Evolutionary conservation across 768 basidiomycete species (phyloP).

Genomic region (Lactarius vividus): DNA sequence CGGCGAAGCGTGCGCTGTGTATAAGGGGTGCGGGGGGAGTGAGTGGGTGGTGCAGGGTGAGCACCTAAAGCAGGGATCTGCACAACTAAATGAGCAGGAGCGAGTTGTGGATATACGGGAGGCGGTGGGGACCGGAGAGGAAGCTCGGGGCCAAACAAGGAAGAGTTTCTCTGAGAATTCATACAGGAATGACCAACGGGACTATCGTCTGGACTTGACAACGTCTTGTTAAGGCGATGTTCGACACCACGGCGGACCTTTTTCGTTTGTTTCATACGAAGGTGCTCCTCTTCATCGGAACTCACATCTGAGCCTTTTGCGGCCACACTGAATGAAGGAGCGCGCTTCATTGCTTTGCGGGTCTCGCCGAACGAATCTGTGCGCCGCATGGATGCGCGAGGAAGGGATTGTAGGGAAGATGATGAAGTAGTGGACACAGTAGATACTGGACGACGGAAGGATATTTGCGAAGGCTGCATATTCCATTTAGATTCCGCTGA

Average conservation of each 20-base stretch:
- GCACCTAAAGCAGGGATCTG: constrained; percentile 40
- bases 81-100: constrained; percentile 28
- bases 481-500: constrained; percentile 18
- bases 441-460: constrained; percentile 20
- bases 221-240: constrained; percentile 6
- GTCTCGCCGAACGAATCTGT: constrained; percentile 22
- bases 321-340: constrained; percentile 24
- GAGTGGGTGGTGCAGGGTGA: constrained; percentile 43
- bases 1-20: constrained; percentile 33
- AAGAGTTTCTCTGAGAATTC: constrained; percentile 25
- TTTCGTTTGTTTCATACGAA: constrained; percentile 24
- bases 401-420: constrained; percentile 23
- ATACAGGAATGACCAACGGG: constrained; percentile 15
- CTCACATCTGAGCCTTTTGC: constrained; percentile 17
- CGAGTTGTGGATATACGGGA: neutral
- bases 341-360: constrained; percentile 26
- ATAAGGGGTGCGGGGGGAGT: constrained; percentile 66
- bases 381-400: constrained; percentile 13
- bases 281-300: constrained; percentile 24
- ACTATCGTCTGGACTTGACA: constrained; percentile 11
- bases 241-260: constrained; percentile 24
- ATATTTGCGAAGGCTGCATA: constrained; percentile 17
- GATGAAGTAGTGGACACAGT: constrained; percentile 25
- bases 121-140: constrained; percentile 19
- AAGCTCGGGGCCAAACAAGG: constrained; percentile 27